These are phyloP conservation scores for Ophiocordyceps camponoti-rufipedis DNA, from an alignment of 2,329 filamentous ascomycete species.

Conservation along the genomic window DNA sequence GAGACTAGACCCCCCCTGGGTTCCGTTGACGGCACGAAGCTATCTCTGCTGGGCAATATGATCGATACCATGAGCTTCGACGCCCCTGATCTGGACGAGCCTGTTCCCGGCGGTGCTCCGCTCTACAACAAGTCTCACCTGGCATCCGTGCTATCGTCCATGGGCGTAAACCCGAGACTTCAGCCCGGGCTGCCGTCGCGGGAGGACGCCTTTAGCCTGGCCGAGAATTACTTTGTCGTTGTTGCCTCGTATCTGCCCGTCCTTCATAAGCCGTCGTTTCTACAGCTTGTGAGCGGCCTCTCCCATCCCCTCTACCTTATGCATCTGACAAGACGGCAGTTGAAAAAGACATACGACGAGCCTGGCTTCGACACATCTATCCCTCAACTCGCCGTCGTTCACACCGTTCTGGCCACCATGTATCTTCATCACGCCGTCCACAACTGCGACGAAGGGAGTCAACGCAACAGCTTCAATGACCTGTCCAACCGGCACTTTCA, in stretches of 20 bases:
- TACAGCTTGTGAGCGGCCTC: conserved; percentile 37
- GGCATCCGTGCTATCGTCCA: conserved; percentile 47
- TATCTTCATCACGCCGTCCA: conserved; percentile 61
- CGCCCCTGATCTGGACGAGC: conserved; percentile 46
- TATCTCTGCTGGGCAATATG: conserved; percentile 64
- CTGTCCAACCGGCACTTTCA: conserved; percentile 65
- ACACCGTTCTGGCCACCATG: conserved; percentile 66
- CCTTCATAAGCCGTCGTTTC: conserved; percentile 58
- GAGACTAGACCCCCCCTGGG: conserved; percentile 44
- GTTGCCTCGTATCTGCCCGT: conserved; percentile 56
- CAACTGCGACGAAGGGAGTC: conserved; percentile 38
- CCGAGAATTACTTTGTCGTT: conserved; percentile 58
- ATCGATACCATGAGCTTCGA: conserved; percentile 63
- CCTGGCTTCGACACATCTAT: conserved; percentile 39
- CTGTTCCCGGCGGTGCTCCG: conserved; percentile 18
- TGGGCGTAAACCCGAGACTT: conserved; percentile 39
- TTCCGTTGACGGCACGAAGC: conserved; percentile 55
- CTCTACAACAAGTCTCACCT: conserved; percentile 56
- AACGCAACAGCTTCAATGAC: conserved; percentile 36
- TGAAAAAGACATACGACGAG: conserved; percentile 53
- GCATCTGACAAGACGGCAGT: conserved; percentile 15
- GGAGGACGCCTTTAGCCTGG: conserved; percentile 47
- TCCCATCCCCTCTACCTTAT: not conserved
- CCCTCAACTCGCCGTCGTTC: conserved; percentile 50
- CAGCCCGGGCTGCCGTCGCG: conserved; percentile 43